These are phyloP conservation scores for Ophiobolus disseminans DNA, from an alignment of 2,329 filamentous ascomycete species.

Conservation along the genomic window DNA sequence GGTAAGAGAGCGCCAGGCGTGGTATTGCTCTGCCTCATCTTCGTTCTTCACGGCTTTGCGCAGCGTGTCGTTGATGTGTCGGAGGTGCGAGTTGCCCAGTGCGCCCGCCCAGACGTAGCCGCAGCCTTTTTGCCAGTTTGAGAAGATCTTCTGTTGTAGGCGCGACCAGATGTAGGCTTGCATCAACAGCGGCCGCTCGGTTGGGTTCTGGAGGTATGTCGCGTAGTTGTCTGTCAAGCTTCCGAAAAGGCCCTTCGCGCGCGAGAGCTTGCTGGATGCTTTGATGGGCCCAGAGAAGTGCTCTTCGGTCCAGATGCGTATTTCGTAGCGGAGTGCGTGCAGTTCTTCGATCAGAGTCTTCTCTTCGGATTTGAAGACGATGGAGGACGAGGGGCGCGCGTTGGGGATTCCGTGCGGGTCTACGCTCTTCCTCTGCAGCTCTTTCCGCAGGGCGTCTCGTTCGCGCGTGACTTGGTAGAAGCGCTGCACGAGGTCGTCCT, in stretches of 20 bases:
- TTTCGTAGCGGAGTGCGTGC: slow-evolving; percentile 42
- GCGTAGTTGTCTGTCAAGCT: slow-evolving; percentile 44
- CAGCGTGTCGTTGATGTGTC: slow-evolving; percentile 46
- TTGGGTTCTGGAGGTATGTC: slow-evolving; percentile 40
- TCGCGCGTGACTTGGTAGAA: slow-evolving; percentile 50
- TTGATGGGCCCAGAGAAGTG: slow-evolving; percentile 42
- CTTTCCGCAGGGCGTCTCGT: slow-evolving; percentile 45
- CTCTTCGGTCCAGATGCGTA: slow-evolving; percentile 44
- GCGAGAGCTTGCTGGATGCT: slow-evolving; percentile 37
- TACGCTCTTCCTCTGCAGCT: slow-evolving; percentile 45
- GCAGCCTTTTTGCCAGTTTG: slow-evolving; percentile 43
- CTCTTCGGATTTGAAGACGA: slow-evolving; percentile 45
- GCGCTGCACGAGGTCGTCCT: slow-evolving; percentile 47
- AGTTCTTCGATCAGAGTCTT: slow-evolving; percentile 46
- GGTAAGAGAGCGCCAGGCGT: slow-evolving; percentile 45
- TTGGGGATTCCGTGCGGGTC: slow-evolving; percentile 38
- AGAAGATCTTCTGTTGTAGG: slow-evolving; percentile 48
- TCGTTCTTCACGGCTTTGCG: slow-evolving; percentile 49
- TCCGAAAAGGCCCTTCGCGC: slow-evolving; percentile 42
- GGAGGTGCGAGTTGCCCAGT: slow-evolving; percentile 46
- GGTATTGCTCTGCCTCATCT: slow-evolving; percentile 45
- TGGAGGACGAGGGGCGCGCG: slow-evolving; percentile 28
- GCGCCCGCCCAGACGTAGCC: slow-evolving; percentile 49
- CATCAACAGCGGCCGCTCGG: slow-evolving; percentile 44
- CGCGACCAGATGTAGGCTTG: slow-evolving; percentile 47